A percentile compares a stretch with the other conserved stretches of the same genome.
phyloP scores from a whole-genome alignment of 805 yeast species.

The Phaffomyces antillensis region DNA sequence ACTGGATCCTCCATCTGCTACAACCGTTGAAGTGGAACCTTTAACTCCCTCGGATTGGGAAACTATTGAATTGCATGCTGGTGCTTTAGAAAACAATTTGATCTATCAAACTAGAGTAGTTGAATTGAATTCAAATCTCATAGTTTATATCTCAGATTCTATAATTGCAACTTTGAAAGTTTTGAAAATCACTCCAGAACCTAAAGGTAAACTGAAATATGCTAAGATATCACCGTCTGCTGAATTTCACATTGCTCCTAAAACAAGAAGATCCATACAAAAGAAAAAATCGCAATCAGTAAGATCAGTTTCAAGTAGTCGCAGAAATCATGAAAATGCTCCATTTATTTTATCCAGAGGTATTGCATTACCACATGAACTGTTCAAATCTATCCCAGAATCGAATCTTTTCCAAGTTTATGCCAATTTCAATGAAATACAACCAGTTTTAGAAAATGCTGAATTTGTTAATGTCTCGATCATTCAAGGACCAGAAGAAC shows the following conservation, averaged over 20 bases:
- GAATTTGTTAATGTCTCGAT: slow-evolving; percentile 46
- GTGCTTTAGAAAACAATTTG: slow-evolving; percentile 62
- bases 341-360: slow-evolving; percentile 44
- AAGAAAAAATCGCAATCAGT: slow-evolving; percentile 16
- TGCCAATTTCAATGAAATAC: slow-evolving; percentile 35
- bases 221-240: slow-evolving; percentile 57
- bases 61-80: slow-evolving; percentile 75
- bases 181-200: slow-evolving; percentile 35
- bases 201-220: slow-evolving; percentile 21
- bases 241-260: slow-evolving; percentile 76
- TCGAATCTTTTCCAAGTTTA: slow-evolving; percentile 34
- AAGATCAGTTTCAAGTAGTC: slow-evolving; percentile 20
- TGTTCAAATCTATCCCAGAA: slow-evolving; percentile 23
- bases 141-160: slow-evolving; percentile 65
- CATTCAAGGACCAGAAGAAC: slow-evolving; percentile 43
- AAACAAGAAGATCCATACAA: slow-evolving; percentile 28
- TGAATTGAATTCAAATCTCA: slow-evolving; percentile 45
- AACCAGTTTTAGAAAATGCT: slow-evolving; percentile 27
- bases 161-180: slow-evolving; percentile 52
- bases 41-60: slow-evolving; percentile 82
- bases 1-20: slow-evolving; percentile 44
- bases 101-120: slow-evolving; percentile 79
- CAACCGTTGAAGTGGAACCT: slow-evolving; percentile 72
- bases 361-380: slow-evolving; percentile 46
- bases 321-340: slow-evolving; percentile 16